Evolutionary conservation across 257 asterid genomes (phyloP).

Genomic region (Nicotiana benthamiana): DNA sequence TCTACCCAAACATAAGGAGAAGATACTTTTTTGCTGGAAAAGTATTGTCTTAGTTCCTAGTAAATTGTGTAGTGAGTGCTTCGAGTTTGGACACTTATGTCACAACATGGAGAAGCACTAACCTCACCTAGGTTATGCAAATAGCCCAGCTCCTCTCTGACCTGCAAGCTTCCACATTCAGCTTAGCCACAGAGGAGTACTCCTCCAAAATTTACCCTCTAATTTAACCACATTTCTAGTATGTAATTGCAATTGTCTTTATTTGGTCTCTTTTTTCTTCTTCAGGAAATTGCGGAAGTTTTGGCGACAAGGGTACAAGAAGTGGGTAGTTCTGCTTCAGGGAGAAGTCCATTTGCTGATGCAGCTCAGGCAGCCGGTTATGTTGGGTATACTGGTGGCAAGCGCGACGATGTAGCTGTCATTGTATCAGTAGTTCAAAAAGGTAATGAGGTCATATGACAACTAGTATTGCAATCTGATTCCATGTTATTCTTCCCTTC

Average conservation of each 20-base stretch:
- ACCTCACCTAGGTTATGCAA: background rate
- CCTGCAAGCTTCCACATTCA: background rate
- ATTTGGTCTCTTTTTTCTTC: background rate
- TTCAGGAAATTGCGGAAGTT: conserved; percentile 60
- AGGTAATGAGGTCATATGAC: background rate
- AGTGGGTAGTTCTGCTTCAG: conserved; percentile 41
- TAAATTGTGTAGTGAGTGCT: background rate
- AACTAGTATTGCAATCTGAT: background rate
- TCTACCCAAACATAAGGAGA: background rate
- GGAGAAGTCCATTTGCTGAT: conserved; percentile 72
- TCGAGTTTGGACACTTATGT: background rate
- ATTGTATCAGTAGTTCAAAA: conserved; percentile 62
- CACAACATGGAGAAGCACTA: background rate
- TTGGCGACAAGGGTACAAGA: conserved; percentile 63
- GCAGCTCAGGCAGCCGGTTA: conserved; percentile 75
- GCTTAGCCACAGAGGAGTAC: background rate
- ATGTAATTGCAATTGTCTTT: background rate
- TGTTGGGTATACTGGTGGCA: conserved; percentile 56
- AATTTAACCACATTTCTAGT: background rate
- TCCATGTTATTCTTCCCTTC: background rate
- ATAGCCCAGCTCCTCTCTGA: background rate
- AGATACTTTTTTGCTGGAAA: background rate
- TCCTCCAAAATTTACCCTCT: background rate
- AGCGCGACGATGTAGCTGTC: conserved; percentile 68
- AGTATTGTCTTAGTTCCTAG: background rate